Percentiles rank a stretch among this genome's conserved stretches.
phyloP scores from a whole-genome alignment of 2,329 filamentous ascomycete genomes.

The Sarocladium kiliense region DNA sequence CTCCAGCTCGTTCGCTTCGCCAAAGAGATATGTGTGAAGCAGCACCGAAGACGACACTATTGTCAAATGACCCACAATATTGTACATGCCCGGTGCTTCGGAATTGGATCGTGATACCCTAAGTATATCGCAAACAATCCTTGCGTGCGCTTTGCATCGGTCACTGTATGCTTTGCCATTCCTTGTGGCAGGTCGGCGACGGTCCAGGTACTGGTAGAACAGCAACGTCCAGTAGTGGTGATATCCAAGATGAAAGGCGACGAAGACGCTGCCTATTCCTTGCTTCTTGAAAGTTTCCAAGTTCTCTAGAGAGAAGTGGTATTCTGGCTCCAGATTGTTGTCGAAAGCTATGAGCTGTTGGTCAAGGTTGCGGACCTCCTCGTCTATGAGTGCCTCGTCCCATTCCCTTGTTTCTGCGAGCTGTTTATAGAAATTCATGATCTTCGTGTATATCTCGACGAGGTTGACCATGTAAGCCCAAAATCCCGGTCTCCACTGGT shows the following conservation, averaged over 20 bases:
- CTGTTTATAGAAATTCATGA: slow-evolving; percentile 24
- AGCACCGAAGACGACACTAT: slow-evolving; percentile 29
- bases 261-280: slow-evolving; percentile 24
- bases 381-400: slow-evolving; percentile 22
- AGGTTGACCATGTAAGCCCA: slow-evolving; percentile 27
- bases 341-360: slow-evolving; percentile 20
- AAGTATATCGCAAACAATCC: slow-evolving; percentile 23
- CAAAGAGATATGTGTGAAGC: slow-evolving; percentile 27
- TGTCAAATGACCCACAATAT: slow-evolving; percentile 28
- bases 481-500: slow-evolving; percentile 21
- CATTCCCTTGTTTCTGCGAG: slow-evolving; percentile 22
- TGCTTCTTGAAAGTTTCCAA: slow-evolving; percentile 17
- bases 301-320: slow-evolving; percentile 22
- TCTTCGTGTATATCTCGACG: slow-evolving; percentile 25
- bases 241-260: slow-evolving; percentile 29
- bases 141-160: slow-evolving; percentile 25
- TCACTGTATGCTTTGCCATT: slow-evolving; percentile 24
- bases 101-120: slow-evolving; percentile 18
- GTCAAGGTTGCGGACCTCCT: slow-evolving; percentile 16
- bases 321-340: slow-evolving; percentile 13
- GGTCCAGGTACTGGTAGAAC: slow-evolving; percentile 28
- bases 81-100: slow-evolving; percentile 24
- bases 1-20: slow-evolving; percentile 22
- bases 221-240: slow-evolving; percentile 28
- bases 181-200: slow-evolving; percentile 19